Evolutionary conservation across 129 eudicot species (phyloP), one percentile per base, ranked within the genome.

Genomic region (Erigeron canadensis): DNA sequence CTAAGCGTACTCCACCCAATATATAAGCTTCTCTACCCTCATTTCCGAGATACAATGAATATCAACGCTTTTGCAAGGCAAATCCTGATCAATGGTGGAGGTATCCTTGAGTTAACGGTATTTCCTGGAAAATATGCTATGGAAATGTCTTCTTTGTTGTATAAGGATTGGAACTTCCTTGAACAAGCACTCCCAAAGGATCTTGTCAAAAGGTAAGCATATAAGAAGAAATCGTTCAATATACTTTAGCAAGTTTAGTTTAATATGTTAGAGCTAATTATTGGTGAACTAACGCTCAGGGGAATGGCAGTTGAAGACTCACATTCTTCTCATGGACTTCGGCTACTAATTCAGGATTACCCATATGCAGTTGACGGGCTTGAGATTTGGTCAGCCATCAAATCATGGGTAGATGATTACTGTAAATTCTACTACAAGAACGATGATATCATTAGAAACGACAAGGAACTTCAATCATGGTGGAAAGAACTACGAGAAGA

Each of bases 321-420:
- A 5, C 71, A 64, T 45, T 67, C 81, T 21, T 83, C 87, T 4
- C 81, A 83, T 40, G 89, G 91, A 16, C 53, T 82, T 21, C 73
- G 79, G 2, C 67, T 86, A 63, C 16, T 78, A 2, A 80, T 89
- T 10, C 79, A 89, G 70, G 96, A 89, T 76, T 89, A 89, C 65
- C 96, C 96, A 6, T 89, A 68, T 53, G 96, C 91, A 8, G 89
- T 81, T 12, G 96, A 89, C 51, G 96, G 96, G 5, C 89, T 86
- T 5, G 86, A 86, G 70, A 86, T 89, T 10, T 89, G 96, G 91
- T 71, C 80, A 11, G 87, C 96, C 37, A 89, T 86, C 45, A 75
- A 86, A 80, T 39, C 82, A 43, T 86, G 91, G 92, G 89, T 89
- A 0, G 66, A 69, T 12, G 91, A 88, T 18, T 89, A 86, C 37